Conservation (phyloP, 225 moss, liverwort and hornwort genomes). For the Sphagnum tenellum region DNA sequence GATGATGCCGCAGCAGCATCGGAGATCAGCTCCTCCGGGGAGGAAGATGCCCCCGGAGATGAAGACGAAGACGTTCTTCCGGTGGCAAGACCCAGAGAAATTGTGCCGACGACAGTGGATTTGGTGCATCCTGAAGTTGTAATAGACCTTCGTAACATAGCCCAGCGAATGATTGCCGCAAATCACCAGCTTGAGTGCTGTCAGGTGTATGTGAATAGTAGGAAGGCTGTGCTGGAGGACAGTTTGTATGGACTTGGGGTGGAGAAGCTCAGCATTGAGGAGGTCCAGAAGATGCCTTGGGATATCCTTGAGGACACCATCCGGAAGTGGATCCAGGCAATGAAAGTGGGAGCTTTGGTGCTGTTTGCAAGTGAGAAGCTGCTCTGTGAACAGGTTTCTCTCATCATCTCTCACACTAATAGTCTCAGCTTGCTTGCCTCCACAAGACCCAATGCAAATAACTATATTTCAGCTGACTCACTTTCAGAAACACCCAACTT, state of each 20-base stretch:
- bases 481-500: too few species aligned
- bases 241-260: slow-evolving; percentile 74
- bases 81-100: slow-evolving; percentile 42
- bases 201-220: slow-evolving; percentile 49
- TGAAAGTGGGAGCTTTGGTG: slow-evolving; percentile 89
- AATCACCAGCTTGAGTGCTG: slow-evolving; percentile 61
- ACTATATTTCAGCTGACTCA: too few species aligned
- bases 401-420: too few species aligned
- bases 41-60: slow-evolving; percentile 51
- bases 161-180: slow-evolving; percentile 55
- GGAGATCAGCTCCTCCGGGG: slow-evolving; percentile 13
- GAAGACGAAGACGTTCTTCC: slow-evolving; percentile 77
- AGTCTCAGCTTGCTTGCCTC: too few species aligned
- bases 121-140: slow-evolving; percentile 67
- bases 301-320: slow-evolving; percentile 78
- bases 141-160: slow-evolving; percentile 61
- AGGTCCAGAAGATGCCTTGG: slow-evolving; percentile 96
- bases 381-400: slow-evolving; percentile 56
- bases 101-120: slow-evolving; percentile 29
- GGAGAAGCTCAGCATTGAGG: slow-evolving; percentile 78
- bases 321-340: slow-evolving; percentile 96
- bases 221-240: slow-evolving; percentile 71
- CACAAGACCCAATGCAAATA: too few species aligned
- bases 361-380: slow-evolving; percentile 81
- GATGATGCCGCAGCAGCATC: slow-evolving; percentile 30